Conservation (phyloP, 1,284 basidiomycete genomes). For the Melampsora americana region DNA sequence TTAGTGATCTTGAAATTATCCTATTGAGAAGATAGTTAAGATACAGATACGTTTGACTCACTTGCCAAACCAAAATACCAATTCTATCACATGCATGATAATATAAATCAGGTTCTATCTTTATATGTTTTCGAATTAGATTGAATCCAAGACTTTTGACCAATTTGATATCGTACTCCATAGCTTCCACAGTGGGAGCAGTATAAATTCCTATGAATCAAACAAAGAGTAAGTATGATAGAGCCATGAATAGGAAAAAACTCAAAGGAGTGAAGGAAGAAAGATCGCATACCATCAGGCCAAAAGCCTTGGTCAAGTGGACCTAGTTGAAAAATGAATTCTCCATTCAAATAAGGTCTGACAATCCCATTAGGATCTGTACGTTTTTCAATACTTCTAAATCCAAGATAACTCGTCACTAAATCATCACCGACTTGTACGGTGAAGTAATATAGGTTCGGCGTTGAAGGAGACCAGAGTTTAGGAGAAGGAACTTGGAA, state of each 20-base stretch:
- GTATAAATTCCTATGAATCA: constrained; percentile 25
- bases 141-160: constrained; percentile 45
- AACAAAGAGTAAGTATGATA: no score
- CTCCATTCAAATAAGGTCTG: constrained; percentile 42
- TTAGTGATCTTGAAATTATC: not conserved
- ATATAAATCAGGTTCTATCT: constrained; percentile 43
- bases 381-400: constrained; percentile 43
- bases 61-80: constrained; percentile 44
- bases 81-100: constrained; percentile 43
- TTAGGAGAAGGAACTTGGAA: constrained; percentile 28
- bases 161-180: constrained; percentile 38
- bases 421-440: constrained; percentile 38
- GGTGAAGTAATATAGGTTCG: constrained; percentile 40
- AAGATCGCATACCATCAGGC: constrained; percentile 39
- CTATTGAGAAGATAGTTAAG: not conserved
- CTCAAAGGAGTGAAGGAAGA: not conserved
- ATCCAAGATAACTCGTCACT: constrained; percentile 41
- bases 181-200: constrained; percentile 42
- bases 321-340: constrained; percentile 43
- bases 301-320: constrained; percentile 45
- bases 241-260: not conserved
- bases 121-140: constrained; percentile 44
- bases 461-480: constrained; percentile 41
- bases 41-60: constrained; percentile 9
- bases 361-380: constrained; percentile 33